Evolutionary conservation across 345 rosid genomes (phyloP), one percentile per base, ranked within the genome.

Genomic region (Populus pruinosa): DNA sequence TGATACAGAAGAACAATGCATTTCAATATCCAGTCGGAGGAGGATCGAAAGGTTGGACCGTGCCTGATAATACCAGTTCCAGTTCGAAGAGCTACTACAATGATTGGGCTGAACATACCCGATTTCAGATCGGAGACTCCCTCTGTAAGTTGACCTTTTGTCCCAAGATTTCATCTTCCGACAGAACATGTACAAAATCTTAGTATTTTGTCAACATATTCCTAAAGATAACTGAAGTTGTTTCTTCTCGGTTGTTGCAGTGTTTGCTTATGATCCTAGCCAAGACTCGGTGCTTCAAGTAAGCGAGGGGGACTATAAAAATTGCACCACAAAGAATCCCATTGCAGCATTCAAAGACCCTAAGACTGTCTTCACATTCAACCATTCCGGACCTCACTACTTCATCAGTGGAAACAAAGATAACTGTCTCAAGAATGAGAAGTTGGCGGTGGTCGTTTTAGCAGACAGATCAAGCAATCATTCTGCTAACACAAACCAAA

Each of bases 111-210:
- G 89, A 91, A 59, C 81, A 27, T 5, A 89, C 70, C 81, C 85
- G 99, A 66, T 93, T 96, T 84, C 96, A 87, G 77, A 82, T 84
- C 29, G 95, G 97, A 11, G 99, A 96, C 87, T 84, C 97, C 21
- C 71, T 96, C 0, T 75, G 99, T 93, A 89, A 76, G 90, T 84
- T 33, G 5, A 9, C 61, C 7, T 23, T 33, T 65, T 20, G 10
- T 62, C 16, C n/a, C 59, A 55, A 43, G 41, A 10, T 27, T n/a
- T 29, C 68, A 31, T 20, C 68, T n/a, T 6, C 27, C 64, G 27
- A 13, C 50, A 44, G 1, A 44, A 3, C 17, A 44, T 13, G 11
- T 44, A 4, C 17, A 44, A 12, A 44, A 44, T 44, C 50, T 13
- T 44, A 0, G 50, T 44, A 44, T 44, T 13, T 44, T 13, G 50